A percentile compares a stretch with the other conserved stretches of the same genome.
Evolutionary conservation across 1,284 basidiomycete species (phyloP).

Genomic region (Xerocomus minutiporus): DNA sequence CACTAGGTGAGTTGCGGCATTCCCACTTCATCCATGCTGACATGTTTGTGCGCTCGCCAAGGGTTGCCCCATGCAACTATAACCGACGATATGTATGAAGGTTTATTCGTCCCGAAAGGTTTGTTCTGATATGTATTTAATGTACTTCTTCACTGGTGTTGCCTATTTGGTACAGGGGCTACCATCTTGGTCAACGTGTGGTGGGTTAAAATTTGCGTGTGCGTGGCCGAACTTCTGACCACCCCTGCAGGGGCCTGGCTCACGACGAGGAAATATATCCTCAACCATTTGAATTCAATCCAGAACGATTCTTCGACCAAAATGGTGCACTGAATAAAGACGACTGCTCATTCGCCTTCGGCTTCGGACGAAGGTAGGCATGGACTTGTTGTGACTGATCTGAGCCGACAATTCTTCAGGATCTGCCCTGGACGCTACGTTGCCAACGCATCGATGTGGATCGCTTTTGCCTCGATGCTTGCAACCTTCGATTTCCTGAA

Average conservation of each 20-base stretch:
- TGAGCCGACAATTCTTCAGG: conserved; percentile 7
- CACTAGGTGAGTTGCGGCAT: conserved; percentile 36
- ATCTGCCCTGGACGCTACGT: conserved; percentile 35
- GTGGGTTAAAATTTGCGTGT: conserved; percentile 24
- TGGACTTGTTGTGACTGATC: not conserved
- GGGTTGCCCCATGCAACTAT: conserved; percentile 42
- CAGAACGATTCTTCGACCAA: conserved; percentile 37
- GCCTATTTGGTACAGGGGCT: conserved; percentile 21
- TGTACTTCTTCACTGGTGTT: not conserved
- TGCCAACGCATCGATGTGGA: conserved; percentile 35
- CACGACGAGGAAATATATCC: conserved; percentile 41
- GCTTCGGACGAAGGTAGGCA: conserved; percentile 42
- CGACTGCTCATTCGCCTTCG: conserved; percentile 37
- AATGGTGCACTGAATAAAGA: conserved; percentile 28
- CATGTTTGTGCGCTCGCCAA: conserved; percentile 11
- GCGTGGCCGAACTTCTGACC: not conserved
- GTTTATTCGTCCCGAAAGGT: conserved; percentile 41
- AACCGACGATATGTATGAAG: conserved; percentile 42
- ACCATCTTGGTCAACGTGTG: conserved; percentile 45
- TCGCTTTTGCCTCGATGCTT: conserved; percentile 24
- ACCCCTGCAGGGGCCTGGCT: conserved; percentile 39
- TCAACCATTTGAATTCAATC: conserved; percentile 42
- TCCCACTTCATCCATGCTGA: conserved; percentile 1
- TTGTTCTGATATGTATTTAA: not conserved
- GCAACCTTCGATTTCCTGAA: conserved; percentile 22